Percentiles rank a stretch among this genome's conserved stretches.
phyloP scores from a whole-genome alignment of 2,329 filamentous ascomycete genomes.

The Metarhizium album region DNA sequence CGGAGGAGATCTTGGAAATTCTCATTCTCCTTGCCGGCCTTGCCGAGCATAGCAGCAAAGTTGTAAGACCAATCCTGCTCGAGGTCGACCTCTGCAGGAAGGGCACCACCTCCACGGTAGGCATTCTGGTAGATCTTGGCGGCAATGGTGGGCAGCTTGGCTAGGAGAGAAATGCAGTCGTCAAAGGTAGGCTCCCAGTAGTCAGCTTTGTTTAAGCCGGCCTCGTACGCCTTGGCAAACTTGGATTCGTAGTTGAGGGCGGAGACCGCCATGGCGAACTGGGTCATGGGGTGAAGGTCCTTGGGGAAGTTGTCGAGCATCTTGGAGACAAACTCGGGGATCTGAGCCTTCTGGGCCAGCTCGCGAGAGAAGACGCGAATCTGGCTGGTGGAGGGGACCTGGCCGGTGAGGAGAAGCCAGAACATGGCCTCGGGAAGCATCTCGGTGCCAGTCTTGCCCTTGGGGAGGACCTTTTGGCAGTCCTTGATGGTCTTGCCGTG shows the following conservation, averaged over 20 bases:
- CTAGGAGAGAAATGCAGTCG: slow-evolving; percentile 84
- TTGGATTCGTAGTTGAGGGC: slow-evolving; percentile 91
- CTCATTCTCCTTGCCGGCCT: slow-evolving; percentile 76
- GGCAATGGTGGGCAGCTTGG: slow-evolving; percentile 92
- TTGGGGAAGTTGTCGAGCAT: slow-evolving; percentile 84
- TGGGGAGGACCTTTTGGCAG: slow-evolving; percentile 86
- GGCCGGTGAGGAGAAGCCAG: slow-evolving; percentile 90
- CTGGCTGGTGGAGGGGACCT: slow-evolving; percentile 76
- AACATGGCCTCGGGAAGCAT: slow-evolving; percentile 99
- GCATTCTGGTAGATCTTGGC: slow-evolving; percentile 96
- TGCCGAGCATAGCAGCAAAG: slow-evolving; percentile 92
- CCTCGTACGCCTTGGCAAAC: slow-evolving; percentile 88
- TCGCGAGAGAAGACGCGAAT: slow-evolving; percentile 74
- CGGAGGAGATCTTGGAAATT: slow-evolving; percentile 92
- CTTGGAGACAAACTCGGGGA: slow-evolving; percentile 74
- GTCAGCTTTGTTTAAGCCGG: slow-evolving; percentile 85
- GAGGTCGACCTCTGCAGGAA: slow-evolving; percentile 66
- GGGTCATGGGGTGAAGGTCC: slow-evolving; percentile 95
- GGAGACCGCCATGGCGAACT: slow-evolving; percentile 89
- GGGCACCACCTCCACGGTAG: slow-evolving; percentile 61
- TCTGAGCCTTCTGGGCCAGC: slow-evolving; percentile 72
- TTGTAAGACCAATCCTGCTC: slow-evolving; percentile 98
- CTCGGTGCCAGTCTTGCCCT: slow-evolving; percentile 83
- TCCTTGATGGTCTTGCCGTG: slow-evolving; percentile 97
- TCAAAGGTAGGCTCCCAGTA: slow-evolving; percentile 99